These are phyloP conservation scores for Chrysoporthe cubensis DNA, from an alignment of 2,329 filamentous ascomycete species.

Conservation along the genomic window DNA sequence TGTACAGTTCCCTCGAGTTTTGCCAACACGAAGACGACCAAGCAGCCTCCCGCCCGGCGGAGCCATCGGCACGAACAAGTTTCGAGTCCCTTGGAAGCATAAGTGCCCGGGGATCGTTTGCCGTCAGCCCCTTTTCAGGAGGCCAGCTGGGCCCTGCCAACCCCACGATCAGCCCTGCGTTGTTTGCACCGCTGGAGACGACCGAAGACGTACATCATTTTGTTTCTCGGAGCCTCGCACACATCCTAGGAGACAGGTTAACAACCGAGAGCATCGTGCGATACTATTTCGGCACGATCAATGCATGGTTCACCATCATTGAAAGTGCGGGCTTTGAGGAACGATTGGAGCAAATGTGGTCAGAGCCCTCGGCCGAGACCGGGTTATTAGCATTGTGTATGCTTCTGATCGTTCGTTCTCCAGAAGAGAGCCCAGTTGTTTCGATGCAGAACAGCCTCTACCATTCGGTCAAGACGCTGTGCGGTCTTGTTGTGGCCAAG, in stretches of 20 bases:
- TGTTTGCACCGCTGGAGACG: slow-evolving; percentile 34
- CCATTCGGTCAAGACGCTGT: slow-evolving; percentile 34
- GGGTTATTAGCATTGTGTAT: slow-evolving; percentile 36
- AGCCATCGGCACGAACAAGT: slow-evolving; percentile 21
- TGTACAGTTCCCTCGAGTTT: slow-evolving; percentile 33
- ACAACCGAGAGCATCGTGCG: slow-evolving; percentile 32
- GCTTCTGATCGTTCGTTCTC: slow-evolving; percentile 34
- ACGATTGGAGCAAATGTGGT: slow-evolving; percentile 34
- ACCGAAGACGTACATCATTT: slow-evolving; percentile 35
- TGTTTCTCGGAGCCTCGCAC: slow-evolving; percentile 34
- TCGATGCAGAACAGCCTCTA: slow-evolving; percentile 35
- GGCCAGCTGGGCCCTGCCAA: slow-evolving; percentile 27
- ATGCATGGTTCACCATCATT: slow-evolving; percentile 38
- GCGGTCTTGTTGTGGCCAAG: slow-evolving; percentile 35
- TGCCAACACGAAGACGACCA: slow-evolving; percentile 36
- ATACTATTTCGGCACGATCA: slow-evolving; percentile 35
- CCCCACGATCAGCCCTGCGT: slow-evolving; percentile 30
- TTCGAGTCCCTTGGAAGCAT: slow-evolving; percentile 18
- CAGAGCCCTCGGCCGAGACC: slow-evolving; percentile 35
- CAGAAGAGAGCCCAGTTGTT: slow-evolving; percentile 28
- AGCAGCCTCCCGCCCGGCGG: slow-evolving; percentile 18
- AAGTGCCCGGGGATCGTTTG: slow-evolving; percentile 22
- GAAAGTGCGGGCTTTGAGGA: slow-evolving; percentile 33
- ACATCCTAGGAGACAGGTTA: slow-evolving; percentile 33
- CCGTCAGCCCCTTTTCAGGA: slow-evolving; percentile 30